Evolutionary conservation across 768 basidiomycete species (phyloP), one percentile per base, ranked within the genome.

Genomic region (Russula lepida): DNA sequence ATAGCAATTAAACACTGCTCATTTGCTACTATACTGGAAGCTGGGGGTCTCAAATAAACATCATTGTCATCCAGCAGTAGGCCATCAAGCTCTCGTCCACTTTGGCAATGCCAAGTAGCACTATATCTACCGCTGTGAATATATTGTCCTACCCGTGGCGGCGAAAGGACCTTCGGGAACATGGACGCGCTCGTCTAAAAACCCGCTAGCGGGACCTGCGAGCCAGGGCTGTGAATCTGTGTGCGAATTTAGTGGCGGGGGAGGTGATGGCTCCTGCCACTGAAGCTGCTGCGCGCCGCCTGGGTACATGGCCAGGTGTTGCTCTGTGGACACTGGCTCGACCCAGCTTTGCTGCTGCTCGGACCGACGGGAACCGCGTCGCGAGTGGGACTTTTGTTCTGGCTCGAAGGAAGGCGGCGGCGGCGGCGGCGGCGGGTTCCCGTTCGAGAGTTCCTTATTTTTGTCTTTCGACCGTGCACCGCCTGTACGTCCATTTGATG

Each of bases 91-190:
- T 50, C 54, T 56, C 32, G 51, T 21, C 28, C 21, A 47, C 19
- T 28, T 9, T 19, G 54, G 13, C 41, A 23, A 54, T 12, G 27
- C 21, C 13, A 30, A 51, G 41, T 60, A 28, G 13, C 2, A 27
- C 15, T 25, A 49, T 53, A 48, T 59, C 54, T 53, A 66, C 46
- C 64, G 54, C 32, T 66, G 64, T 15, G 66, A 66, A 54, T 66
- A 66, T 41, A 66, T 66, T 19, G 66, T 66, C 57, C 64, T 65
- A 13, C 66, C 66, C 32, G 63, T 65, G 30, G 63, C 50, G 33
- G 49, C 66, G 28, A 66, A 66, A 30, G 63, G 64, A 9, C 50
- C 60, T 13, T 62, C 66, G 32, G 63, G 49, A n/a, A 58, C 57
- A 21, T 57, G 52, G 27, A 54, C 62, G n/a, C 56, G 52, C 35